phyloP scores from a whole-genome alignment of 768 basidiomycete species.

The Kwoniella mangroviensis region DNA sequence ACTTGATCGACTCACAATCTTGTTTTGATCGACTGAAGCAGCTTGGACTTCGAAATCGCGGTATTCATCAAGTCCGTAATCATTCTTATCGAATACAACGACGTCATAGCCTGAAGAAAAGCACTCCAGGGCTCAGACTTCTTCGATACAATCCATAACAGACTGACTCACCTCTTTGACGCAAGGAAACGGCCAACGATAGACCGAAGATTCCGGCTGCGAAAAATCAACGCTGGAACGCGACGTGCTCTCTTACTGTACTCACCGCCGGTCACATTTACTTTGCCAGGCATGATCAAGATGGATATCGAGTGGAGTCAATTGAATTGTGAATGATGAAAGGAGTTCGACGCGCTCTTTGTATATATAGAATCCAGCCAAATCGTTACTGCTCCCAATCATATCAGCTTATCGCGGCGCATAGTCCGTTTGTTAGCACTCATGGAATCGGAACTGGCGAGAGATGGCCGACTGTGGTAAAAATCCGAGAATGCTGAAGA shows the following conservation, averaged over 20 bases:
- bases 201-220: constrained; percentile 6
- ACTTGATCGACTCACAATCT: background rate
- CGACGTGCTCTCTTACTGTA: background rate
- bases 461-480: too few relatives aligned
- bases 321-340: too few relatives aligned
- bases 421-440: too few relatives aligned
- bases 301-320: too few relatives aligned
- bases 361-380: too few relatives aligned
- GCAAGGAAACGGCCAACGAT: background rate
- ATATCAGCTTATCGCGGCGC: too few relatives aligned
- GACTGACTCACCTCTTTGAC: background rate
- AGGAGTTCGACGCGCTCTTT: too few relatives aligned
- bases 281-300: background rate
- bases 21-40: constrained; percentile 4
- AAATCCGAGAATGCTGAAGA: too few relatives aligned
- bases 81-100: constrained; percentile 2
- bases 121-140: too few relatives aligned
- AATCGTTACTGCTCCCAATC: too few relatives aligned
- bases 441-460: too few relatives aligned
- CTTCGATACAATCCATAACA: too few relatives aligned
- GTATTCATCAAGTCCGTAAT: background rate
- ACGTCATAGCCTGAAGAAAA: background rate
- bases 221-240: background rate
- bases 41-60: constrained; percentile 1
- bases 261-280: background rate